These are phyloP conservation scores for Pichia membranifaciens DNA, from an alignment of 805 yeast species.

Conservation along the genomic window DNA sequence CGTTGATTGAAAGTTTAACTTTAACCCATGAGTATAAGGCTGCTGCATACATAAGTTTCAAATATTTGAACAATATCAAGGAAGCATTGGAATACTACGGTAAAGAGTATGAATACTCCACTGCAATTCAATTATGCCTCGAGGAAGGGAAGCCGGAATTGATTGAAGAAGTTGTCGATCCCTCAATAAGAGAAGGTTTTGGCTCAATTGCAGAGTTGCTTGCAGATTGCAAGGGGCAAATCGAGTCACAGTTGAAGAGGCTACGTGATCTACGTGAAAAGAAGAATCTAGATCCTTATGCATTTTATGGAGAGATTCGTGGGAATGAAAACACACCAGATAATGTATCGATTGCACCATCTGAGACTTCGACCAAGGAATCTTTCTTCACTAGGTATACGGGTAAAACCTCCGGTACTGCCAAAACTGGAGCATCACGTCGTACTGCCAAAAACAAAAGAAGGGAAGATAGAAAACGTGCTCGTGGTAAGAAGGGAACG, in stretches of 20 bases:
- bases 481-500: slow-evolving; percentile 96
- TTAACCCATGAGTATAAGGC: slow-evolving; percentile 71
- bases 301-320: slow-evolving; percentile 67
- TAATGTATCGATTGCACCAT: slow-evolving; percentile 89
- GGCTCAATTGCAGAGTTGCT: slow-evolving; percentile 80
- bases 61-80: slow-evolving; percentile 53
- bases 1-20: slow-evolving; percentile 51
- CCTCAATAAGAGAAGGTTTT: slow-evolving; percentile 79
- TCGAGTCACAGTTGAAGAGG: slow-evolving; percentile 75
- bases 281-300: slow-evolving; percentile 78
- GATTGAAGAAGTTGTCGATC: slow-evolving; percentile 57
- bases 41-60: slow-evolving; percentile 70
- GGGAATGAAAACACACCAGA: slow-evolving; percentile 74
- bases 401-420: slow-evolving; percentile 93
- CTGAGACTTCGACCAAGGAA: slow-evolving; percentile 87
- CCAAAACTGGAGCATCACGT: slow-evolving; percentile 93
- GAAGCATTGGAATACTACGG: slow-evolving; percentile 66
- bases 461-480: slow-evolving; percentile 92
- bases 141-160: slow-evolving; percentile 40
- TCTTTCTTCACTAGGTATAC: slow-evolving; percentile 94
- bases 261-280: slow-evolving; percentile 79
- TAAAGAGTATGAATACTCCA: slow-evolving; percentile 66
- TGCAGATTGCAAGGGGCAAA: slow-evolving; percentile 89
- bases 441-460: slow-evolving; percentile 87
- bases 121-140: slow-evolving; percentile 63